Evolutionary conservation across 2,329 filamentous ascomycete genomes (phyloP), one percentile per base, ranked within the genome.

Genomic region (Cladophialophora immunda): DNA sequence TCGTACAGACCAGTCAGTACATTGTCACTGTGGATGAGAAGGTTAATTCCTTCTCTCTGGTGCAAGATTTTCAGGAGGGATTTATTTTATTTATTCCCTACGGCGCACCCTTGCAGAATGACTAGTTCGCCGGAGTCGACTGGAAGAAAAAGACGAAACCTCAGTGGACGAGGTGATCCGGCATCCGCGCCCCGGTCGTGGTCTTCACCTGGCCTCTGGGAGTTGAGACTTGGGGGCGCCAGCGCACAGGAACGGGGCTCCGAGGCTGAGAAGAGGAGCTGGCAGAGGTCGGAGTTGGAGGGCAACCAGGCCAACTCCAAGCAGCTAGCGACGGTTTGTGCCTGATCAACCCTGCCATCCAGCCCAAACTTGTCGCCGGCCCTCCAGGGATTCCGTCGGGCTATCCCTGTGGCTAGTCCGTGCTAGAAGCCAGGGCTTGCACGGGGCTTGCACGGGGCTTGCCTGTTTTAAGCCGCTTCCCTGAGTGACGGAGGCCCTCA

Each of bases 401-500:
- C 57, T 59, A 59, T 50, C 45, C 45, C 45, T 50, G 25, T 50
- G 57, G 29, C 41, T 19, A 58, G 55, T 11, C 13, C 27, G 34
- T n/a, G 17, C 55, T 59, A 59, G 32, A 32, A 59, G 15, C 27
- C 27, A 52, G 41, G 22, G 45, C 45, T 50, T 25, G 41, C 45
- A 50, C 22, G 19, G 22, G 22, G 41, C 57, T 59, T 59, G 38
- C 41, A 50, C 22, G 19, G 22, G 22, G 41, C 57, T 59, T 59
- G 38, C 41, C 57, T 59, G 41, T 34, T 59, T 59, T 59, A 59
- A 59, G 57, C 57, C 7, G 38, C 38, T 50, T 47, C 58, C 58
- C 45, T 61, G 41, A 50, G 45, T 52, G 57, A 59, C 29, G 41
- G 57, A 45, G 13, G 36, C 3, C 13, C 13, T 17, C 36, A 38